Conservation (phyloP, 164 flowering plant species). For the Aristolochia californica region DNA sequence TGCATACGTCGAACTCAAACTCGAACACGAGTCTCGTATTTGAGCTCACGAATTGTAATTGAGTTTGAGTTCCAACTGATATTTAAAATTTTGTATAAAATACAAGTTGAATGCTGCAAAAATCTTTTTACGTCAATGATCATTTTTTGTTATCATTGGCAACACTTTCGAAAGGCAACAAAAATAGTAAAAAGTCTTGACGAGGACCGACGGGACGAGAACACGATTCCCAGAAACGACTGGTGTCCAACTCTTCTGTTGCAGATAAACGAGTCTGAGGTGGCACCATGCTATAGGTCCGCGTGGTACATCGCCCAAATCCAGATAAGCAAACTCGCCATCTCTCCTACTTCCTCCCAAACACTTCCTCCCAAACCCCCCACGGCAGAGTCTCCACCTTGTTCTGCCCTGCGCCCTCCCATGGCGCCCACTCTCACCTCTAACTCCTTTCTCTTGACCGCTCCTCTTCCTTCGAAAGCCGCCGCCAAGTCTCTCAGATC, state of each 20-base stretch:
- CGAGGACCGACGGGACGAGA: too few species aligned
- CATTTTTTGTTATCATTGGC: too few species aligned
- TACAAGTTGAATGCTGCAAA: too few species aligned
- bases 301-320: constrained; percentile 6
- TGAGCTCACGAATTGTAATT: too few species aligned
- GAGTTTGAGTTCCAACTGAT: too few species aligned
- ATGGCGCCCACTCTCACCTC: constrained; percentile 77
- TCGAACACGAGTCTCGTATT: too few species aligned
- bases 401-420: background rate
- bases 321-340: constrained; percentile 22
- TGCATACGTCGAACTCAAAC: too few species aligned
- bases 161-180: too few species aligned
- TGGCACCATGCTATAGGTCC: constrained; percentile 33
- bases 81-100: too few species aligned
- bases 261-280: constrained; percentile 29
- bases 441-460: constrained; percentile 44
- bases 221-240: constrained; percentile 3
- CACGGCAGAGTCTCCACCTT: background rate
- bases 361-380: too few species aligned
- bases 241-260: constrained; percentile 19
- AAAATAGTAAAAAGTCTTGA: too few species aligned
- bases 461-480: constrained; percentile 28
- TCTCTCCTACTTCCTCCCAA: background rate
- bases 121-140: too few species aligned
- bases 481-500: constrained; percentile 18